Evolutionary conservation across 352 stramenopile genomes (phyloP), one percentile per base, ranked within the genome.

Genomic region (Globisporangium splendens): DNA sequence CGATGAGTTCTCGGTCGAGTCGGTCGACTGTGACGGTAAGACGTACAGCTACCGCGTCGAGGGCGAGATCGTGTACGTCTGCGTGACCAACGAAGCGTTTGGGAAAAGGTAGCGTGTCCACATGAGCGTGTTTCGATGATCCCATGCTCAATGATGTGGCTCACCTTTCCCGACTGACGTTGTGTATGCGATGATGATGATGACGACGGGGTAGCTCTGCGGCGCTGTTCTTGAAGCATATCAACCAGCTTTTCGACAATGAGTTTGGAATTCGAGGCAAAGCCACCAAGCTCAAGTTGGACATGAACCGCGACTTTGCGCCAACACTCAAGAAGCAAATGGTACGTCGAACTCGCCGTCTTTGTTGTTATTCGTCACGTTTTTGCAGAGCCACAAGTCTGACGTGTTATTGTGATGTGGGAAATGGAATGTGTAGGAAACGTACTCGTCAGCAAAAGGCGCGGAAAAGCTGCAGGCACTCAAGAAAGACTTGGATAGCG

Each of bases 21-120:
- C 82, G n/a, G 83, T 94, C 63, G 84, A 87, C 53, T 91, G 71
- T 57, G 84, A 95, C 35, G 81, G 78, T 39, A 88, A 82, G 63
- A 92, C 73, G 18, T 95, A 93, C 69, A 92, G 80, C 67, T 95
- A 94, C 65, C 84, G 86, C 35, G 79, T 95, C 31, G 79, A 93
- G 60, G 78, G 89, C 59, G 84, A 93, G 62, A 67, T 95, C 50
- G 83, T 82, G 35, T 95, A 94, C 59, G 78, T 95, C 15, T 93
- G 84, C 57, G 83, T 95, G 28, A 91, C 86, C 8, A 76, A 92
- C 56, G 79, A 81, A 22, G 69, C 67, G 15, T 92, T 93, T 48
- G 86, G 86, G 66, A 92, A 91, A 62, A 86, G 74, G 83, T 92
- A 35, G 49, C 17, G 69, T 21, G n/a, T n/a, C n/a, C n/a, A n/a